phyloP scores from a whole-genome alignment of 129 eudicot species.

The Flaveria sonorensis region DNA sequence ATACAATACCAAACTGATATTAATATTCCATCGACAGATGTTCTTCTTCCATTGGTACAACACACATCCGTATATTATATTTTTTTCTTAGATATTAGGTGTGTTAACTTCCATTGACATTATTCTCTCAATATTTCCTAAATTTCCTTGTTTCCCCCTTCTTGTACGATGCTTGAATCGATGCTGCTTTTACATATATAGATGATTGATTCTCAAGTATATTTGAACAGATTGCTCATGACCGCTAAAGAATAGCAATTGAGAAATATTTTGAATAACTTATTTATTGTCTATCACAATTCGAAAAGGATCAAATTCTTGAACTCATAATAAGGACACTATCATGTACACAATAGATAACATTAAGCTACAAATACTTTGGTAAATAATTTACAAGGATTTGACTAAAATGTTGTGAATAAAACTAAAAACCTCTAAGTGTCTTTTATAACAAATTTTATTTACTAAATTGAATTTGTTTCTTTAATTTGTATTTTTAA shows the following conservation, averaged over 20 bases:
- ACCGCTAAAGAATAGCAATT: background rate
- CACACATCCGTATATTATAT: background rate
- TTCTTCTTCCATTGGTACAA: conserved; percentile 2
- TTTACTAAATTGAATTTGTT: too few species aligned
- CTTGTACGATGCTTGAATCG: background rate
- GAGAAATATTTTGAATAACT: background rate
- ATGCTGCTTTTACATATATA: background rate
- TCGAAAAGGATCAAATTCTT: too few species aligned
- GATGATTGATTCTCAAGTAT: background rate
- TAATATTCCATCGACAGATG: background rate
- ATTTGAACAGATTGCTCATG: background rate
- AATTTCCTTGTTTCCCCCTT: background rate
- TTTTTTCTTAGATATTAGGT: background rate
- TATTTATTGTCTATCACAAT: too few species aligned
- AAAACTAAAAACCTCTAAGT: too few species aligned
- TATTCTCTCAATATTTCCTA: background rate
- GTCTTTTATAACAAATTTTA: too few species aligned
- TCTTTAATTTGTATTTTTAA: too few species aligned
- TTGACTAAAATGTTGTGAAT: too few species aligned
- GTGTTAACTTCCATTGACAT: background rate
- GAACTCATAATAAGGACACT: too few species aligned
- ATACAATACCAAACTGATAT: background rate
- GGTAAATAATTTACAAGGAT: too few species aligned
- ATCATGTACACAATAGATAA: too few species aligned
- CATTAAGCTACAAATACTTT: too few species aligned